phyloP scores from a whole-genome alignment of 805 yeast genomes.

The Pichia rugopelliculosa region DNA sequence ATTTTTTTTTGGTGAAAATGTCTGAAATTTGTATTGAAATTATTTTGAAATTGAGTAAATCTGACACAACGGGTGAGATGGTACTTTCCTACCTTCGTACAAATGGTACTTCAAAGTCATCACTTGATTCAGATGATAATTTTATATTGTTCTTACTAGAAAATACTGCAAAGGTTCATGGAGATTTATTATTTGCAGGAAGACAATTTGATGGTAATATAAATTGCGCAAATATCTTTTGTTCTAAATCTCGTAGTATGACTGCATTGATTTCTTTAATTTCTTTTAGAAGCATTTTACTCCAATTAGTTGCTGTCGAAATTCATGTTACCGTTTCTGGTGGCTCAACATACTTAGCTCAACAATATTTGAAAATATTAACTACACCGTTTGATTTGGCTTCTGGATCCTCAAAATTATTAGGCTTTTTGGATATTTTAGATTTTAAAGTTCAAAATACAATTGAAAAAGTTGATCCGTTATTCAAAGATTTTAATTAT shows the following conservation, averaged over 20 bases:
- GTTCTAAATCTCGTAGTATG: constrained; percentile 32
- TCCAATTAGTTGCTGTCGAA: constrained; percentile 65
- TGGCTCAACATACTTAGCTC: constrained; percentile 44
- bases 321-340: constrained; percentile 47
- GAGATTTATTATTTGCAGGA: constrained; percentile 49
- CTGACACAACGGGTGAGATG: constrained; percentile 43
- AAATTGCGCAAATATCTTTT: constrained; percentile 27
- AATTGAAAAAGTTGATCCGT: constrained; percentile 33
- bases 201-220: constrained; percentile 37
- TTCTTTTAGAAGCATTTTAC: constrained; percentile 48
- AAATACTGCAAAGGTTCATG: constrained; percentile 48
- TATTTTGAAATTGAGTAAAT: constrained; percentile 52
- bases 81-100: constrained; percentile 47
- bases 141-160: constrained; percentile 46
- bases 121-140: constrained; percentile 21
- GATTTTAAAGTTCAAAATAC: constrained; percentile 46
- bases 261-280: constrained; percentile 57
- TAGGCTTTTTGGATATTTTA: constrained; percentile 63
- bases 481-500: constrained; percentile 32
- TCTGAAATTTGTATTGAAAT: constrained; percentile 54
- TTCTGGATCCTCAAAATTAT: constrained; percentile 57
- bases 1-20: constrained; percentile 50
- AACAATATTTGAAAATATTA: constrained; percentile 45
- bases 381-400: constrained; percentile 43
- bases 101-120: constrained; percentile 10